phyloP scores from a whole-genome alignment of 257 asterid species.

The Nicotiana benthamiana region DNA sequence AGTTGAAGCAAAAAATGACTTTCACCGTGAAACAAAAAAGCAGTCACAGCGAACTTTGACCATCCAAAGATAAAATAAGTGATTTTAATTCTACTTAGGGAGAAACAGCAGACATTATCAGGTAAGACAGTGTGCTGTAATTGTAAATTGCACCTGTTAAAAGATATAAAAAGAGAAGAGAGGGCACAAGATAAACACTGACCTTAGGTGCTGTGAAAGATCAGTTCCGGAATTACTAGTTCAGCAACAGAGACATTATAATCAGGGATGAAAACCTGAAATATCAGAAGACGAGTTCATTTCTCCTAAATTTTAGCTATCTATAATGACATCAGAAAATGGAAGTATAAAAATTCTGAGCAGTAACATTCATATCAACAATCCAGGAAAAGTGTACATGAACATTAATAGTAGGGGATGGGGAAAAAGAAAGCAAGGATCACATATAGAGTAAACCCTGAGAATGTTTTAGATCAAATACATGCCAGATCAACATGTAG shows the following conservation, averaged over 20 bases:
- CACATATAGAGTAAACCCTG: not conserved
- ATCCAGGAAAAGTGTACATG: not conserved
- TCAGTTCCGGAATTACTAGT: conserved; percentile 44
- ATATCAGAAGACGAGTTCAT: conserved; percentile 9
- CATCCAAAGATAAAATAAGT: not conserved
- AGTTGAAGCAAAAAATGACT: not conserved
- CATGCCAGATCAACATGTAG: not conserved
- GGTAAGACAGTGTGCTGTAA: not conserved
- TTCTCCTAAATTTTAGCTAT: not conserved
- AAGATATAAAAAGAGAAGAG: not conserved
- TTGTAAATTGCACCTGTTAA: not conserved
- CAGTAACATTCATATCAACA: not conserved
- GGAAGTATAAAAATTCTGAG: not conserved
- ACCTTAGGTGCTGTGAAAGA: conserved; percentile 52
- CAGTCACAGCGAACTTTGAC: not conserved
- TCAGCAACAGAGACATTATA: conserved; percentile 49
- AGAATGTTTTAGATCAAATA: not conserved
- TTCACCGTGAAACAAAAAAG: not conserved
- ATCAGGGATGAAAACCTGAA: conserved; percentile 45
- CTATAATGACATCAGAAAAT: conserved; percentile 1
- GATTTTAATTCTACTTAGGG: not conserved
- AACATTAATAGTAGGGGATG: not conserved
- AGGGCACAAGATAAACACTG: not conserved
- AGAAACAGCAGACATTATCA: not conserved
- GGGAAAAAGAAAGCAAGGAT: not conserved